Evolutionary conservation across 1,284 basidiomycete genomes (phyloP).

Genomic region (Xerocomus amazonicus): DNA sequence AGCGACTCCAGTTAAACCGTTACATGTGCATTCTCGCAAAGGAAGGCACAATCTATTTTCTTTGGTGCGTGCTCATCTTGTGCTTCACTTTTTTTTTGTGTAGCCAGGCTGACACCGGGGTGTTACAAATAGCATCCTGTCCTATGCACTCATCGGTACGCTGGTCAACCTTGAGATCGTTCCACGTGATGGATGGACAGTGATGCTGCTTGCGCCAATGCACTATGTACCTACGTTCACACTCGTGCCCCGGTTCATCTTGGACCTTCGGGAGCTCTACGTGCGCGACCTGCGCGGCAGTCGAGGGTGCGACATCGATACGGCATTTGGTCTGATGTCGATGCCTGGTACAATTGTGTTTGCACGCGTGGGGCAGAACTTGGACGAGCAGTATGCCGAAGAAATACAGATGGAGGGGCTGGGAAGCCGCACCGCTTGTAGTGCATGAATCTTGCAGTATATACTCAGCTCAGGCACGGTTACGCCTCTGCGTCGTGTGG

Average conservation of each 20-base stretch:
- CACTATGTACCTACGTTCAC: not conserved
- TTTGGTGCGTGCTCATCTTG: not conserved
- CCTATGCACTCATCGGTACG: no score
- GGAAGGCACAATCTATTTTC: not conserved
- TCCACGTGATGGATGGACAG: no score
- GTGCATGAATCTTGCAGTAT: no score
- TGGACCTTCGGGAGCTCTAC: slow-evolving; percentile 5
- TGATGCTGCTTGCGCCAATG: not conserved
- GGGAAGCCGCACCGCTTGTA: no score
- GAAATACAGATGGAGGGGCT: no score
- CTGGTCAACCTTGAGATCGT: no score
- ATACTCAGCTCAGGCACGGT: no score
- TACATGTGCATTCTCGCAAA: not conserved
- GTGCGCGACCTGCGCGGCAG: not conserved
- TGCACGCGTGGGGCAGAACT: no score
- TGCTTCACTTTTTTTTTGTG: no score
- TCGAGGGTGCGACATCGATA: not conserved
- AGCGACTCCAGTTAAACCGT: not conserved
- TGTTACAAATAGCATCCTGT: not conserved
- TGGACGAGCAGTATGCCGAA: no score
- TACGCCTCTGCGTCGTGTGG: no score
- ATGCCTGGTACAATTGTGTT: no score
- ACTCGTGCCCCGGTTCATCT: slow-evolving; percentile 8
- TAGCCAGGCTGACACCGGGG: not conserved
- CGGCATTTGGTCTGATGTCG: slow-evolving; percentile 2